These are phyloP conservation scores for Paraphaeosphaeria minitans DNA, from an alignment of 2,329 filamentous ascomycete species.

Conservation along the genomic window DNA sequence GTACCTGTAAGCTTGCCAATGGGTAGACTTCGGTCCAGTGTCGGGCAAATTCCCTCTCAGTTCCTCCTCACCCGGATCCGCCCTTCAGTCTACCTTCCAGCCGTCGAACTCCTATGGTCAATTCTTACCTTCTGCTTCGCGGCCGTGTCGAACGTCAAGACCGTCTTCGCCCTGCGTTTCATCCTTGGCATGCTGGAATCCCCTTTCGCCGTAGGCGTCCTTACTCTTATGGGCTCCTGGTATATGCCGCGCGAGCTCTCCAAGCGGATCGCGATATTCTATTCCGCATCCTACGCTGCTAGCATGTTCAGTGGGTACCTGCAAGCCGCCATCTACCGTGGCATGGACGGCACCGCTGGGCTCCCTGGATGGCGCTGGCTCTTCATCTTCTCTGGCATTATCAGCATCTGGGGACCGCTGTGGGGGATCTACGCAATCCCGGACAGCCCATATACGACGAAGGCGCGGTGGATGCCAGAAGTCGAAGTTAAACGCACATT, in stretches of 20 bases:
- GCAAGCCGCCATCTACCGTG: conserved; percentile 59
- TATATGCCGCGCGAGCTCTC: conserved; percentile 62
- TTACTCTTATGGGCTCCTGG: conserved; percentile 56
- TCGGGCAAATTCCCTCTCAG: conserved; percentile 22
- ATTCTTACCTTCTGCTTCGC: conserved; percentile 18
- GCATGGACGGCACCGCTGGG: conserved; percentile 43
- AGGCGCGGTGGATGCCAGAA: conserved; percentile 20
- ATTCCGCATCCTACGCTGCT: conserved; percentile 49
- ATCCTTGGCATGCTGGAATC: not conserved
- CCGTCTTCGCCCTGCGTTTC: conserved; percentile 34
- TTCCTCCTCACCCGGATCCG: conserved; percentile 20
- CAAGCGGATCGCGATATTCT: conserved; percentile 62
- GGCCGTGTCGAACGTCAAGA: conserved; percentile 17
- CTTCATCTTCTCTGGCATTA: conserved; percentile 40
- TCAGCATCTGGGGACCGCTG: conserved; percentile 47
- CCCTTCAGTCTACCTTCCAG: conserved; percentile 22
- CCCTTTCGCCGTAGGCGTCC: conserved; percentile 10
- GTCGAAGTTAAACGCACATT: conserved; percentile 12
- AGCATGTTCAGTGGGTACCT: conserved; percentile 60
- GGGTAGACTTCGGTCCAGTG: not conserved
- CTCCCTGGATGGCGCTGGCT: conserved; percentile 38
- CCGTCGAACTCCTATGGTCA: conserved; percentile 19
- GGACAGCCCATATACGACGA: conserved; percentile 19
- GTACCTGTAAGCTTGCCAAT: conserved; percentile 6
- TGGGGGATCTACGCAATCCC: conserved; percentile 44